These are phyloP conservation scores for Cryptomeria japonica DNA, from an alignment of 75 land plant species.

Conservation along the genomic window DNA sequence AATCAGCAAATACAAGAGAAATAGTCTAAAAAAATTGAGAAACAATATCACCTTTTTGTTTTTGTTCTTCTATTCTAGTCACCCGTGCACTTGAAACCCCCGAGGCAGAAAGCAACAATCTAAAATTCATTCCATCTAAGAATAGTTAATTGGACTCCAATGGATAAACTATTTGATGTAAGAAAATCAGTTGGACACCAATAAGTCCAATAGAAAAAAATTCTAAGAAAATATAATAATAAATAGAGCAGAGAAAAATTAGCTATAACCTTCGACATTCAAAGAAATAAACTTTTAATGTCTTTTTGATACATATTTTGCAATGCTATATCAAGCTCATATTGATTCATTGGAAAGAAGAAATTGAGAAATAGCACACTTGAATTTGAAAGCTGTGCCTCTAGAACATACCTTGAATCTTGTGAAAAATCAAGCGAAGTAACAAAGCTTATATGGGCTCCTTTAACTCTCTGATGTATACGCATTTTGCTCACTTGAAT, in stretches of 20 bases:
- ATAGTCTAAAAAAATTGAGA: not conserved
- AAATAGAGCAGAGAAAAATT: not conserved
- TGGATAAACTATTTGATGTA: not conserved
- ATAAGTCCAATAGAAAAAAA: not conserved
- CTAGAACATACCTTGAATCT: constrained; percentile 62
- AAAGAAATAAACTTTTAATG: not conserved
- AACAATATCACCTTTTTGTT: constrained; percentile 34
- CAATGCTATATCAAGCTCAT: not conserved
- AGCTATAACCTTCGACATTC: not conserved
- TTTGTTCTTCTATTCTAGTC: constrained; percentile 45
- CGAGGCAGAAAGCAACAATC: constrained; percentile 80
- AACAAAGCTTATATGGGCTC: constrained; percentile 73
- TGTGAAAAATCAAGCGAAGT: constrained; percentile 67
- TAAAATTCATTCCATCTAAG: constrained; percentile 14
- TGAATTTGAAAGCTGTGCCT: not conserved
- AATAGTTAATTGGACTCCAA: not conserved
- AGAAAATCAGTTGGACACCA: not conserved
- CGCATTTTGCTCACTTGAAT: constrained; percentile 47
- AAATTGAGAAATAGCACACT: not conserved
- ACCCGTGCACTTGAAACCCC: constrained; percentile 84
- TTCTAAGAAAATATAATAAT: not conserved
- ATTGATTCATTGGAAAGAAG: not conserved
- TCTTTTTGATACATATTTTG: not conserved
- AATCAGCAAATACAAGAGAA: not conserved
- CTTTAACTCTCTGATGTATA: constrained; percentile 40